Evolutionary conservation across 495 filamentous ascomycete genomes (phyloP).

Genomic region (Penicillium diatomitis): DNA sequence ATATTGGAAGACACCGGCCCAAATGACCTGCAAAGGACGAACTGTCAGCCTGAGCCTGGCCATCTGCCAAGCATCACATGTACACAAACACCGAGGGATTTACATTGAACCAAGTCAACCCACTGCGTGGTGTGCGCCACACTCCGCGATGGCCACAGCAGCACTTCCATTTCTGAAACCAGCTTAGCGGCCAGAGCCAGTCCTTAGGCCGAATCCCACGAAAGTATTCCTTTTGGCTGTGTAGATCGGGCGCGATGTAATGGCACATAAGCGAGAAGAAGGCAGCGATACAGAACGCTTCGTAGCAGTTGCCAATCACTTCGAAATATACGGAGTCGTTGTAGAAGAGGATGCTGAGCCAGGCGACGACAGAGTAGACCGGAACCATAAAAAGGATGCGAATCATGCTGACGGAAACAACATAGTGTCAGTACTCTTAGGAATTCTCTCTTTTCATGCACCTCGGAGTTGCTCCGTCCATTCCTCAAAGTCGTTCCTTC

Average conservation of each 20-base stretch:
- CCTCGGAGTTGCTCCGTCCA: too few species aligned
- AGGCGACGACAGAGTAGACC: slow-evolving; percentile 70
- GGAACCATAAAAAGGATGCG: slow-evolving; percentile 90
- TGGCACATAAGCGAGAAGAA: slow-evolving; percentile 87
- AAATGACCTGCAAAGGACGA: slow-evolving; percentile 43
- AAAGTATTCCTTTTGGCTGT: slow-evolving; percentile 85
- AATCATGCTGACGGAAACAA: slow-evolving; percentile 54
- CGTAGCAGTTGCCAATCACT: slow-evolving; percentile 78
- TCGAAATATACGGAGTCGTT: slow-evolving; percentile 74
- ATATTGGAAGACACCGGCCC: slow-evolving; percentile 67
- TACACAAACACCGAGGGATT: slow-evolving; percentile 4
- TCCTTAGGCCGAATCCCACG: slow-evolving; percentile 53
- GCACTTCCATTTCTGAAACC: slow-evolving; percentile 57
- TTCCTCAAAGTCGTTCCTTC: too few species aligned
- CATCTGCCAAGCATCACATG: neutral
- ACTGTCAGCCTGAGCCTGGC: too few species aligned
- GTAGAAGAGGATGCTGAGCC: slow-evolving; percentile 69
- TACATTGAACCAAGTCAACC: slow-evolving; percentile 88
- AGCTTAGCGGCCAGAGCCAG: slow-evolving; percentile 66
- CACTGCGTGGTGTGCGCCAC: slow-evolving; percentile 69
- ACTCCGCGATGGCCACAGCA: slow-evolving; percentile 56
- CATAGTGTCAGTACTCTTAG: slow-evolving; percentile 2
- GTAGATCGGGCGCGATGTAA: slow-evolving; percentile 72
- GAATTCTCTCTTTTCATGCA: too few species aligned
- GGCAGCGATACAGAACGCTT: slow-evolving; percentile 82